Evolutionary conservation across 108 stramenopile species (phyloP), one percentile per base, ranked within the genome.

Genomic region (Aurantiochytrium sp.): DNA sequence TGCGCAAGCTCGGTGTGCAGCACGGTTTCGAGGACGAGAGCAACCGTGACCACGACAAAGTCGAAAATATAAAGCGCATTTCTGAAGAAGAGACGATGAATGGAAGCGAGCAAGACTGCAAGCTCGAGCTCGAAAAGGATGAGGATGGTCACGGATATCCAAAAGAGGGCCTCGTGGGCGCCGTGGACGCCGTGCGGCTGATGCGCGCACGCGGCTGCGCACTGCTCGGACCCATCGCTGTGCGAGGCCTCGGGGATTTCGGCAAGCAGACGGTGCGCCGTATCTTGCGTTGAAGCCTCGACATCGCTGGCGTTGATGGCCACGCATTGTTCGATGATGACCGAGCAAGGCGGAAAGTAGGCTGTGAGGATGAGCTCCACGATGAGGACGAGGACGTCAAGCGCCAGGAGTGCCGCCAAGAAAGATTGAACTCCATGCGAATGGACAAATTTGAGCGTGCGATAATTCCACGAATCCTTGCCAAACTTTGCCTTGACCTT

Each of bases 21-120:
- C 19, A 53, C 51, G 19, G 76, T 53, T 45, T 83, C 76, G 6
- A 83, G 23, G 19, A 53, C 76, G 49, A 83, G 51, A 6, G 76
- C 76, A 4, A 83, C 76, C 1, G 76, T 83, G 45, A 83, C 76
- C 51, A 83, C 76, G 45, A 83, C 76, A 53, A 83, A 83, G 51
- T 83, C 76, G 23, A 83, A 83, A 23, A 83, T 28, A 35, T 83
- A 83, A 45, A 83, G 51, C n/a, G 28, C 45, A 35, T 53, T 53
- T 53, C 76, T 43, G 28, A 83, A 83, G 4, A 83, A 83, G 49
- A 83, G 45, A 25, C 51, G 76, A 18, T 28, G 76, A 45, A 83
- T 53, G n/a, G 76, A 21, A 12, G 51, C 51, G 51, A 83, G 28
- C 49, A 83, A 28, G 5, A 28, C 23, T 1, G 51, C 45, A 18